A percentile compares a stretch with the other conserved stretches of the same genome.
Evolutionary conservation across 805 yeast species (phyloP).

Genomic region (Torulaspora quercuum): DNA sequence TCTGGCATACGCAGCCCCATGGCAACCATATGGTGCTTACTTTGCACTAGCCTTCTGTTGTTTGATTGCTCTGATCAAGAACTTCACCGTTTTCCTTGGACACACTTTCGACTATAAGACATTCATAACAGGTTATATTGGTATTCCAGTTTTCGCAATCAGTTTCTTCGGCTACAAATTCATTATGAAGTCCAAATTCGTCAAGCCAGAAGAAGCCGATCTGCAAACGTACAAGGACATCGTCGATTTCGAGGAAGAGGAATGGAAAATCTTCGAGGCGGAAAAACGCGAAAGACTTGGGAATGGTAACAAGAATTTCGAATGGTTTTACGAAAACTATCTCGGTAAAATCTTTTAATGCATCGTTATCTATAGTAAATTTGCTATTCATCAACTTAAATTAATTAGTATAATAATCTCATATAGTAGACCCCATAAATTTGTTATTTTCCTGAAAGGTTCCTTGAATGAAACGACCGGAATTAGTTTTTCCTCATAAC

Average conservation of each 20-base stretch:
- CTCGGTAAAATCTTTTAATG: constrained; percentile 48
- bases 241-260: constrained; percentile 35
- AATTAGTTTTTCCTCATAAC: too few species aligned
- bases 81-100: constrained; percentile 68
- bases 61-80: constrained; percentile 59
- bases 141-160: constrained; percentile 54
- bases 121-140: constrained; percentile 77
- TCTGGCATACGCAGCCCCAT: constrained; percentile 61
- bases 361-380: neutral
- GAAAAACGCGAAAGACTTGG: constrained; percentile 31
- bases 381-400: neutral
- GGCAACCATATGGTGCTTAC: constrained; percentile 66
- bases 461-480: too few species aligned
- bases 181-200: constrained; percentile 46
- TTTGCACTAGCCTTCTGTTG: constrained; percentile 52
- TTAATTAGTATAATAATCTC: neutral
- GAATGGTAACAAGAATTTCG: constrained; percentile 34
- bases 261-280: constrained; percentile 32
- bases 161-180: constrained; percentile 60
- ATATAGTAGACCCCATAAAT: too few species aligned
- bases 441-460: too few species aligned
- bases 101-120: constrained; percentile 56
- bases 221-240: constrained; percentile 39
- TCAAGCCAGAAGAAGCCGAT: constrained; percentile 57
- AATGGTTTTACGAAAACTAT: constrained; percentile 48